Evolutionary conservation across 176 grass and related monocot genomes (phyloP), one percentile per base, ranked within the genome.

Genomic region (Zea luxurians): DNA sequence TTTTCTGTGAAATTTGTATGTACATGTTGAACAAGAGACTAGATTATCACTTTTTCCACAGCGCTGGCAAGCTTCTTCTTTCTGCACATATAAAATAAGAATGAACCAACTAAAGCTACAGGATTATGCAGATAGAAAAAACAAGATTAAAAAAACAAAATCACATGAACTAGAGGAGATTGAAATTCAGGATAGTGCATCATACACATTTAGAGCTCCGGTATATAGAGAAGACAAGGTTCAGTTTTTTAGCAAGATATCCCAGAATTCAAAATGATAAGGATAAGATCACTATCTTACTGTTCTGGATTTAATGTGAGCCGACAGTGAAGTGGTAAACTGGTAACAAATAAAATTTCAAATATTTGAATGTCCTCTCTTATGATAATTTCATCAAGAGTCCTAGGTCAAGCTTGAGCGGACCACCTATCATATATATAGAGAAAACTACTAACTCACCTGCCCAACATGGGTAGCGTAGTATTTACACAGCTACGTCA

Each of bases 11-110:
- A 95, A 99, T 64, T 70, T 69, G 78, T 99, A 99, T 1, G 92
- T 93, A 78, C 96, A 99, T 13, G 96, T 99, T 60, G 85, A 80
- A 93, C 96, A 99, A 40, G 88, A 70, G 61, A 99, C 72, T 40
- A 99, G 88, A 80, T 87, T 89, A 4, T 90, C 96, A 79, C 69
- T 82, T 60, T 89, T 40, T 13, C 90, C 90, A 6, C 96, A 99
- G 20, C 48, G 76, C 77, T 95, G 90, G 88, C 96, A 99, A 48
- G 78, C 73, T 81, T 96, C 96, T 88, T 99, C 92, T 93, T 93
- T 96, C 96, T 99, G 76, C 89, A 79, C 18, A 79, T 44, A 62
- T 37, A 74, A 73, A 85, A 80, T 72, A 59, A 61, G 42, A n/a
- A 55, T 46, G 61, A 48, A 38, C 35, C 46, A 16, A 59, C 16